A percentile compares a stretch with the other conserved stretches of the same genome.
phyloP scores from a whole-genome alignment of 2,329 filamentous ascomycete genomes.

The Colletotrichum magnum region DNA sequence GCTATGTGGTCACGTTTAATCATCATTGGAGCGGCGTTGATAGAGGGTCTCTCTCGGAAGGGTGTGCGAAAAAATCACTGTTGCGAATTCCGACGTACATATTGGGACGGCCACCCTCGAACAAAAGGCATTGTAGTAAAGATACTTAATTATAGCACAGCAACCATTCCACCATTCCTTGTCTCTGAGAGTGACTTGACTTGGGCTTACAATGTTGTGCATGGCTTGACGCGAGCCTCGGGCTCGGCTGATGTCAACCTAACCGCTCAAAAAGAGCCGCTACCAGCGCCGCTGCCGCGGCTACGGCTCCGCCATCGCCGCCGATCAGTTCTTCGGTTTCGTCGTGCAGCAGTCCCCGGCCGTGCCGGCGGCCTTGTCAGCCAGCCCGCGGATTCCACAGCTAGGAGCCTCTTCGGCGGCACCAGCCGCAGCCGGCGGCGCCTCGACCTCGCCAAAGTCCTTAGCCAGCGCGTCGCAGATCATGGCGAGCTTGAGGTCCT shows the following conservation, averaged over 20 bases:
- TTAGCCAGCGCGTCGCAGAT: constrained; percentile 73
- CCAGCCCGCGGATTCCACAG: constrained; percentile 59
- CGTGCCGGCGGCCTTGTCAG: constrained; percentile 59
- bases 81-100: constrained; percentile 37
- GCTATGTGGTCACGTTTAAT: constrained; percentile 35
- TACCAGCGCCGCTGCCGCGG: no score
- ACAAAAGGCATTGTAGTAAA: constrained; percentile 39
- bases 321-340: constrained; percentile 55
- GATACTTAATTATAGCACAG: constrained; percentile 36
- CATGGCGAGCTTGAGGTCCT: constrained; percentile 73
- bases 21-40: constrained; percentile 41
- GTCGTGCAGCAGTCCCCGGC: constrained; percentile 70
- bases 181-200: neutral
- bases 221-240: neutral
- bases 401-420: constrained; percentile 45
- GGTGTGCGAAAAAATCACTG: constrained; percentile 28
- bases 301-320: no score
- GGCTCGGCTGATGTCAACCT: neutral
- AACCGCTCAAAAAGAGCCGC: no score
- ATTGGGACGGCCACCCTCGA: constrained; percentile 33
- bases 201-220: neutral
- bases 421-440: constrained; percentile 18
- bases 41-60: constrained; percentile 28
- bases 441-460: constrained; percentile 68
- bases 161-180: neutral